These are phyloP conservation scores for Suhomyces kilbournensis DNA, from an alignment of 805 yeast genomes.

Conservation along the genomic window DNA sequence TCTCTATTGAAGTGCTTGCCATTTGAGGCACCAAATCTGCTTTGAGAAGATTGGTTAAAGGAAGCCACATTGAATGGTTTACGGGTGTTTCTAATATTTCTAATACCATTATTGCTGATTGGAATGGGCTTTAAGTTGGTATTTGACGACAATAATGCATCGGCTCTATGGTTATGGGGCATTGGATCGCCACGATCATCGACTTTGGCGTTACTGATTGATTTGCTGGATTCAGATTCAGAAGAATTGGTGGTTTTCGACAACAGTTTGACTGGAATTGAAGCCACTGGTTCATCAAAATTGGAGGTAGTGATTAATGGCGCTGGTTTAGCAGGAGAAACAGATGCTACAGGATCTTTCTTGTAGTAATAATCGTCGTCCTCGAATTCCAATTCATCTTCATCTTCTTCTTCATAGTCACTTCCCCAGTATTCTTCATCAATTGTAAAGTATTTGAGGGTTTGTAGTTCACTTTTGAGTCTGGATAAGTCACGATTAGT, in stretches of 20 bases:
- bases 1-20: slow-evolving; percentile 51
- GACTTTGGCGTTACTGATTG: not conserved
- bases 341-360: slow-evolving; percentile 8
- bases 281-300: not conserved
- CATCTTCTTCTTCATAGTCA: slow-evolving; percentile 51
- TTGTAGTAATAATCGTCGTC: slow-evolving; percentile 17
- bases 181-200: slow-evolving; percentile 11
- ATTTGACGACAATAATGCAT: slow-evolving; percentile 38
- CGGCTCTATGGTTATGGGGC: slow-evolving; percentile 42
- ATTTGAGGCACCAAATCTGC: not conserved
- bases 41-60: slow-evolving; percentile 32
- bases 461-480: slow-evolving; percentile 59
- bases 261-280: not conserved
- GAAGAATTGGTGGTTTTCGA: not conserved
- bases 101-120: slow-evolving; percentile 24
- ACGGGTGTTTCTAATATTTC: slow-evolving; percentile 41
- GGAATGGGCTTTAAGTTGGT: slow-evolving; percentile 42
- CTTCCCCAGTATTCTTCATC: slow-evolving; percentile 60
- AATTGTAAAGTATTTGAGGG: slow-evolving; percentile 68
- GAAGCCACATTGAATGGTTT: slow-evolving; percentile 68
- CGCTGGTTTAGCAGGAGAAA: slow-evolving; percentile 13
- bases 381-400: slow-evolving; percentile 20
- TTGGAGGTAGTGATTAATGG: slow-evolving; percentile 8
- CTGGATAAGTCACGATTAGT: slow-evolving; percentile 65
- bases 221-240: slow-evolving; percentile 7